phyloP scores from a whole-genome alignment of 2,329 filamentous ascomycete species.

The Massarina eburnea region DNA sequence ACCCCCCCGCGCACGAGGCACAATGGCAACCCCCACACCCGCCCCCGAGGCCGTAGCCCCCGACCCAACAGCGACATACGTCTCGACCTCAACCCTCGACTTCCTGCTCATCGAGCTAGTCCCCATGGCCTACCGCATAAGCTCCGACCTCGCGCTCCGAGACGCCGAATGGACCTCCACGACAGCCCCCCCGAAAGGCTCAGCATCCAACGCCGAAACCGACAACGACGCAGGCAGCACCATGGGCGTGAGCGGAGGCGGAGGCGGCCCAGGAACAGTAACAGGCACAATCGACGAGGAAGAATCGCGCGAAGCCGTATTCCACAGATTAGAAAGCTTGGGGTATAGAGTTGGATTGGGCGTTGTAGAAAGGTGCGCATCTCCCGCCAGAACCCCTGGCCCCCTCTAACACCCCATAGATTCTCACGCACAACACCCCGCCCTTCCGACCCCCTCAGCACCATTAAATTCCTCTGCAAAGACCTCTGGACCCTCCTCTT shows the following conservation, averaged over 20 bases:
- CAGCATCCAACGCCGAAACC: constrained; percentile 18
- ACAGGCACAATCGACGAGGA: constrained; percentile 65
- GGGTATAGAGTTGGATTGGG: constrained; percentile 94
- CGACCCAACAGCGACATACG: constrained; percentile 74
- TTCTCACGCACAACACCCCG: constrained; percentile 83
- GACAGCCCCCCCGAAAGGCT: constrained; percentile 7
- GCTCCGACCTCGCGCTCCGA: constrained; percentile 66
- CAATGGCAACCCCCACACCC: neutral
- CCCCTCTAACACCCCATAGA: constrained; percentile 45
- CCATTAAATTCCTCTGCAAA: constrained; percentile 98
- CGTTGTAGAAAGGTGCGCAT: constrained; percentile 77
- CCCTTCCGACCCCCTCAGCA: constrained; percentile 88
- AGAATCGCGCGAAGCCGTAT: constrained; percentile 80
- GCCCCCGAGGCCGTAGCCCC: neutral
- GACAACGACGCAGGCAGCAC: constrained; percentile 31
- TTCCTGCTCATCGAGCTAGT: constrained; percentile 96
- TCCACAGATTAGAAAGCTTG: constrained; percentile 77
- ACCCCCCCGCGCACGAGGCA: too few species aligned
- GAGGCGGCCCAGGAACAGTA: constrained; percentile 18
- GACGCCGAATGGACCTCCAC: constrained; percentile 43
- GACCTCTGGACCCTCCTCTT: constrained; percentile 95
- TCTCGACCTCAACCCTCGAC: constrained; percentile 85
- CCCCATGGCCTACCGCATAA: constrained; percentile 85
- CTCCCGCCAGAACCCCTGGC: constrained; percentile 11
- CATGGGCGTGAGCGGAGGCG: constrained; percentile 21